Evolutionary conservation across 371 early-diverging fungal genomes (phyloP).

Genomic region (Gilbertella persicaria): DNA sequence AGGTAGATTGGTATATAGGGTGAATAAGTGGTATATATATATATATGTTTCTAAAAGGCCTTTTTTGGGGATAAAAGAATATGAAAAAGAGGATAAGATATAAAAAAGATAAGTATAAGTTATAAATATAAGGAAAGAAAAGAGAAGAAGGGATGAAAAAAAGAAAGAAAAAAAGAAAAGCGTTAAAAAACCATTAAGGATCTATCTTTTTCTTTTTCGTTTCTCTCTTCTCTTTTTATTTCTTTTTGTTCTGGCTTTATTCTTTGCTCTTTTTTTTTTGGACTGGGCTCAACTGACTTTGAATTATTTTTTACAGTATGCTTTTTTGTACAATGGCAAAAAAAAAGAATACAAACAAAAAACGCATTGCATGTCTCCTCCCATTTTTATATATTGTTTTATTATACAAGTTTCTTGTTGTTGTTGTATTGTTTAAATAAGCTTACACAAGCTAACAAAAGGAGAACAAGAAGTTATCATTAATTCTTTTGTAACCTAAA

Average conservation of each 20-base stretch:
- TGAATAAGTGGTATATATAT: conserved; percentile 1
- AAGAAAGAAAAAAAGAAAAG: background rate
- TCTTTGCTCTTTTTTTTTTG: conserved; percentile 15
- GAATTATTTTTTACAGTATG: conserved; percentile 1
- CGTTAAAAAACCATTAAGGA: background rate
- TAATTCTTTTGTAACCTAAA: background rate
- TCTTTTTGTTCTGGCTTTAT: background rate
- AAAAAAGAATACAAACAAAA: conserved; percentile 11
- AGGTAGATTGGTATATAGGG: conserved; percentile 12
- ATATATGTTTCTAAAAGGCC: conserved; percentile 1
- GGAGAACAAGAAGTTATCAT: background rate
- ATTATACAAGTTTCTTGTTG: too few relatives aligned
- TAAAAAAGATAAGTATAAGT: background rate
- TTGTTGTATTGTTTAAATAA: too few relatives aligned
- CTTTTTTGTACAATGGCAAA: conserved; percentile 19
- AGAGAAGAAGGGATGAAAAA: conserved; percentile 6
- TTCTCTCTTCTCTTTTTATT: background rate
- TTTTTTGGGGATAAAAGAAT: conserved; percentile 1
- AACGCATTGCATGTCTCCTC: conserved; percentile 21
- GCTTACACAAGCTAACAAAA: too few relatives aligned
- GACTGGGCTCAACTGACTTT: conserved; percentile 33
- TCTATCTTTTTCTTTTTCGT: background rate
- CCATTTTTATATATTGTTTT: background rate
- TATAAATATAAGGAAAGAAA: conserved; percentile 3
- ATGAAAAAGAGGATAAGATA: background rate